A percentile compares a stretch with the other conserved stretches of the same genome.
Evolutionary conservation across 176 grass and related monocot genomes (phyloP).

Genomic region (Calamus simplicifolius): DNA sequence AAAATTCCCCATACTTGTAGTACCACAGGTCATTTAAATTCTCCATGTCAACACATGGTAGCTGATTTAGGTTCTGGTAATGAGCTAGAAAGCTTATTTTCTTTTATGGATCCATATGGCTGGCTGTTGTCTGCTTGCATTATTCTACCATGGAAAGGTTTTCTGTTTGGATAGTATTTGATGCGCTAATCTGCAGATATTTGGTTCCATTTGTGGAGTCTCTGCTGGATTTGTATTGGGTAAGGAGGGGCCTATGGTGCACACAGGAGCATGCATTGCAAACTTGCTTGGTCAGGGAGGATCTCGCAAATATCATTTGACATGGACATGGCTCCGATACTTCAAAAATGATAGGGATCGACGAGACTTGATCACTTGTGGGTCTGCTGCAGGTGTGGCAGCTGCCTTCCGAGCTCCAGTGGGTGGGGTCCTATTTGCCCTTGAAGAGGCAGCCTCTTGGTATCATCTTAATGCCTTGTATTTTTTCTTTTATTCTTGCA

Average conservation of each 20-base stretch:
- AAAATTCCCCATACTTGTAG: too few relatives aligned
- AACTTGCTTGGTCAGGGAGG: slow-evolving; percentile 47
- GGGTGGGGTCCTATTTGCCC: too few relatives aligned
- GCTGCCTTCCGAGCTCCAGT: too few relatives aligned
- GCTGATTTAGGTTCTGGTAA: too few relatives aligned
- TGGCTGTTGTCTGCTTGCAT: too few relatives aligned
- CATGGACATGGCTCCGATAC: slow-evolving; percentile 58
- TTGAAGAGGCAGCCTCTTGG: slow-evolving; percentile 13
- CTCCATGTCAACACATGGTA: too few relatives aligned
- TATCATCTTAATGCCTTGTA: slow-evolving; percentile 9
- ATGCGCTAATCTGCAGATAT: slow-evolving; percentile 31
- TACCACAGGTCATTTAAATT: too few relatives aligned
- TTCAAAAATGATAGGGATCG: slow-evolving; percentile 51
- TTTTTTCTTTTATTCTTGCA: background rate
- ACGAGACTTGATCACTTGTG: too few relatives aligned
- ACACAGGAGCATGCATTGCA: slow-evolving; percentile 63
- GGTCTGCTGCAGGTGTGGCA: too few relatives aligned
- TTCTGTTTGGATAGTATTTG: background rate
- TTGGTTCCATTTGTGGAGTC: slow-evolving; percentile 57
- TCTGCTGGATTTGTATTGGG: slow-evolving; percentile 66
- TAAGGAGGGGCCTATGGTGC: slow-evolving; percentile 72
- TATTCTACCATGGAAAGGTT: background rate
- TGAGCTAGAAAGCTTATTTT: too few relatives aligned
- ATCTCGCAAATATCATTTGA: slow-evolving; percentile 45
- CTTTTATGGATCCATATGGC: too few relatives aligned